Conservation (phyloP, 768 basidiomycete species). For the Amanita pallidorosea region DNA sequence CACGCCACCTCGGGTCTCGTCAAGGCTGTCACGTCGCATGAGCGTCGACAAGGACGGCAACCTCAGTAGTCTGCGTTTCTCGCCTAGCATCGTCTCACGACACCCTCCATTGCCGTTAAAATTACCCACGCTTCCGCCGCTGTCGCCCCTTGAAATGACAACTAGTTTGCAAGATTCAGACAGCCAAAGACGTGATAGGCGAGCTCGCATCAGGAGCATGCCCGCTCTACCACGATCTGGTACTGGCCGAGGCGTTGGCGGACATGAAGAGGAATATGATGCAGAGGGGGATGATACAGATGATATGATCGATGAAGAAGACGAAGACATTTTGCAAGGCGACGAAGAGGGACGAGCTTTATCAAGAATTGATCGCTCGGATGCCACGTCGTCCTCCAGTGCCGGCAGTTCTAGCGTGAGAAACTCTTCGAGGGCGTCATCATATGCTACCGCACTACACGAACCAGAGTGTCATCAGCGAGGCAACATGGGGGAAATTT, state of each 20-base stretch:
- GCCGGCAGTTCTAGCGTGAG: slow-evolving; percentile 1
- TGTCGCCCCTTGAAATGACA: slow-evolving; percentile 8
- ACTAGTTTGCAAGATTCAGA: slow-evolving; percentile 11
- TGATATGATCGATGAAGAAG: slow-evolving; percentile 20
- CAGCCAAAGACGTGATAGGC: slow-evolving; percentile 20
- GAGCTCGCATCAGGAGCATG: slow-evolving; percentile 35
- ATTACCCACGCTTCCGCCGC: slow-evolving; percentile 18
- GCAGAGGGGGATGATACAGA: slow-evolving; percentile 24
- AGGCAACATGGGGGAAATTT: slow-evolving; percentile 3
- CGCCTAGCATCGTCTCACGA: slow-evolving; percentile 19
- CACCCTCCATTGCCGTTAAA: slow-evolving; percentile 27
- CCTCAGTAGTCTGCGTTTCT: slow-evolving; percentile 13
- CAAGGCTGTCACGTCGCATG: neutral
- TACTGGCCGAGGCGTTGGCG: slow-evolving; percentile 16
- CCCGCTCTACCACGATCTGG: slow-evolving; percentile 30
- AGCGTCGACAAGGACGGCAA: slow-evolving; percentile 6
- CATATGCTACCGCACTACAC: neutral
- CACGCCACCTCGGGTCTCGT: neutral
- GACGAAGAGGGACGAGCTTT: slow-evolving; percentile 11
- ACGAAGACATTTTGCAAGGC: slow-evolving; percentile 15
- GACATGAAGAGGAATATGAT: slow-evolving; percentile 25
- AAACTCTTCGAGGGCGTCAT: neutral
- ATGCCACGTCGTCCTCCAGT: neutral
- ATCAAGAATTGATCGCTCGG: slow-evolving; percentile 3
- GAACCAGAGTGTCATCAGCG: neutral